These are phyloP conservation scores for Starmerella floris DNA, from an alignment of 805 yeast species.

Conservation along the genomic window DNA sequence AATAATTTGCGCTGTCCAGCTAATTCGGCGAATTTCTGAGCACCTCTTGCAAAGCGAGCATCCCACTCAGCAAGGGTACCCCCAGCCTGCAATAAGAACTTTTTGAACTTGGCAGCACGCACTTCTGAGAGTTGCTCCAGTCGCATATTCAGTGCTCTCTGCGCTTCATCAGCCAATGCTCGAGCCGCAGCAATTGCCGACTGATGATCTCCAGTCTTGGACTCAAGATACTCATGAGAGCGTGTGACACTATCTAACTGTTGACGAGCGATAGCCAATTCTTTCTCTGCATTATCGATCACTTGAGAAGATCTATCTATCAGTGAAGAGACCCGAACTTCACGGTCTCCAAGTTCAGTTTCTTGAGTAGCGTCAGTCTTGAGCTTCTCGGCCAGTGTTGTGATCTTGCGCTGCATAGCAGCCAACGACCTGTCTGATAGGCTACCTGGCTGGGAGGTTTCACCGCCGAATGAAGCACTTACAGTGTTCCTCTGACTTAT, in stretches of 20 bases:
- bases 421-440: conserved; percentile 15
- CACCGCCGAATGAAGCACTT: conserved; percentile 51
- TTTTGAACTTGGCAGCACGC: conserved; percentile 5
- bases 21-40: conserved; percentile 46
- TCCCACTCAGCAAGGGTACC: conserved; percentile 18
- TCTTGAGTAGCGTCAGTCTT: conserved; percentile 24
- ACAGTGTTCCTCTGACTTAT: conserved; percentile 77
- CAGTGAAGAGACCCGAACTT: conserved; percentile 7
- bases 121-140: background rate
- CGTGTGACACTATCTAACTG: conserved; percentile 7
- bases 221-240: conserved; percentile 6
- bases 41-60: conserved; percentile 1
- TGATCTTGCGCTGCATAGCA: conserved; percentile 13
- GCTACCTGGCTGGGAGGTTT: background rate
- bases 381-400: conserved; percentile 21
- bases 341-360: conserved; percentile 30
- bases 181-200: background rate
- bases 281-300: conserved; percentile 4
- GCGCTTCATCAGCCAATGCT: background rate
- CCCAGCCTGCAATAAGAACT: conserved; percentile 10
- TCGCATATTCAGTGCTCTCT: background rate
- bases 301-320: conserved; percentile 1
- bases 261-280: conserved; percentile 4
- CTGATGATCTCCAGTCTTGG: background rate
- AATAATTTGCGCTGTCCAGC: conserved; percentile 48